Base-by-base conservation (phyloP, 108 stramenopile genomes). In the Seminavis robusta region DNA sequence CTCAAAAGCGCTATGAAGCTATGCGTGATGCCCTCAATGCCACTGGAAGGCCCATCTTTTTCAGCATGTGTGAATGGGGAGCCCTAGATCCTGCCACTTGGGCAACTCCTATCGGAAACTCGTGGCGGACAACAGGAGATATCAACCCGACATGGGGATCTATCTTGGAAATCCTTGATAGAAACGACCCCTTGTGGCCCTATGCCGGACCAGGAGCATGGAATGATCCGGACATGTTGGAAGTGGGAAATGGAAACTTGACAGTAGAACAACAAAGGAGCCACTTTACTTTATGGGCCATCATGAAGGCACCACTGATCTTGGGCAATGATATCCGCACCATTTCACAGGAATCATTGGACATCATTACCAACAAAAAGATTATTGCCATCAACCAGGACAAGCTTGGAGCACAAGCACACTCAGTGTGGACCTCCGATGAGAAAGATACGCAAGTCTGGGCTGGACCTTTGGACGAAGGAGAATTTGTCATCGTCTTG, bases 191-290 rank as follows among this genome's bases (percentile, higher is more conserved):
- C 8, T 58, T 56, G 59, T 56, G 52, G 28, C 15, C 15, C 17
- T 74, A 59, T 47, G 74, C 63, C 19, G 65, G 75, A 9, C 64
- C 76, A 0, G 77, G 79, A 13, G 73, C 56, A 10, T 80, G 64
- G 72, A 76, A 80, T 33, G 84, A 86, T 67, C 80, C 80, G 9
- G 77, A 79, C 48, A 69, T 79, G 74, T 25, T 80, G 47, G 57
- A 68, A 21, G 63, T 80, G 7, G 73, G 74, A 19, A 74, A 74
- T 55, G 74, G 74, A 9, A 51, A 59, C 9, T 39, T 76, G 33
- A 53, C 65, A 29, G 13, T 39, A 15, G 68, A 44, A 7, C 78
- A 86, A 45, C 59, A 77, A 49, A 10, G 55, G 19, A 23, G 48
- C 17, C 74, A 86, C 44, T 80, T 82, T 64, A 54, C 74, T 0